Conservation (phyloP, 768 basidiomycete species). For the Lactarius pseudohatsudake region DNA sequence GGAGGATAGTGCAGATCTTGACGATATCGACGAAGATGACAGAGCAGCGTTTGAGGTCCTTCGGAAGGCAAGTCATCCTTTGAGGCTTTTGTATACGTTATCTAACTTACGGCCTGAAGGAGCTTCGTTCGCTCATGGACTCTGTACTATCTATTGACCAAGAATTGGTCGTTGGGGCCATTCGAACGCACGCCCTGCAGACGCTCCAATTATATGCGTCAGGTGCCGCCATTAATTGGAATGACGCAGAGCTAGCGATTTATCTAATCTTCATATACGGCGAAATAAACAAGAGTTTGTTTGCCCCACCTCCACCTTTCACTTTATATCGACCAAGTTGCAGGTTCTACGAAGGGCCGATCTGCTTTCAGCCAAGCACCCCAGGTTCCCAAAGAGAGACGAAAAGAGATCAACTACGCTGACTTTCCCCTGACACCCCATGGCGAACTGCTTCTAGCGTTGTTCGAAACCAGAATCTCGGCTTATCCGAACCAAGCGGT, state of each 20-base stretch:
- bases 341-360: slow-evolving; percentile 77
- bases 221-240: slow-evolving; percentile 74
- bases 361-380: slow-evolving; percentile 84
- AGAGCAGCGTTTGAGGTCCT: slow-evolving; percentile 77
- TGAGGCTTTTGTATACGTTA: slow-evolving; percentile 12
- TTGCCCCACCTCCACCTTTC: neutral
- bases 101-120: slow-evolving; percentile 46
- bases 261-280: slow-evolving; percentile 94
- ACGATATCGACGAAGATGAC: slow-evolving; percentile 89
- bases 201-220: slow-evolving; percentile 72
- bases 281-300: slow-evolving; percentile 84
- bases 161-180: slow-evolving; percentile 75
- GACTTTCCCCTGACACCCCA: slow-evolving; percentile 84
- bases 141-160: slow-evolving; percentile 84
- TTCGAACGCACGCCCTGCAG: slow-evolving; percentile 68
- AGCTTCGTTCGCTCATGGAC: slow-evolving; percentile 83
- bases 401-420: slow-evolving; percentile 68
- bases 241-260: slow-evolving; percentile 90
- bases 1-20: slow-evolving; percentile 74
- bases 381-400: slow-evolving; percentile 62
- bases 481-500: slow-evolving; percentile 83
- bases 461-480: slow-evolving; percentile 81
- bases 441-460: slow-evolving; percentile 84
- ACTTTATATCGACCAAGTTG: slow-evolving; percentile 1
- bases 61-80: slow-evolving; percentile 62